Conservation (phyloP, 306 rosid genomes). For the Gleditsia sinensis region DNA sequence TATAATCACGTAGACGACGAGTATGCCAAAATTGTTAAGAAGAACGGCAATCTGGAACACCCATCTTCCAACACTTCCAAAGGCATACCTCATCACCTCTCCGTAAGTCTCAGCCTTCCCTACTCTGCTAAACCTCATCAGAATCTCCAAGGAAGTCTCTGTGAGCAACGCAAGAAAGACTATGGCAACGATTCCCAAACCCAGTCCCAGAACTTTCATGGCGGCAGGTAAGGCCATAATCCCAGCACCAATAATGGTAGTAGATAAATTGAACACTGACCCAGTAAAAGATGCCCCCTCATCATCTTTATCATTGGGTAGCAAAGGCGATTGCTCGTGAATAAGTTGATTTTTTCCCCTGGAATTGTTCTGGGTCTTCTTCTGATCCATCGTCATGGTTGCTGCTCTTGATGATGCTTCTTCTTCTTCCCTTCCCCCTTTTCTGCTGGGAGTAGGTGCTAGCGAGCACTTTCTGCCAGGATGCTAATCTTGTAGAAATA, state of each 20-base stretch:
- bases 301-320: slow-evolving; percentile 24
- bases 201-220: slow-evolving; percentile 66
- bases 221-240: slow-evolving; percentile 80
- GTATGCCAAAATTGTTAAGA: slow-evolving; percentile 65
- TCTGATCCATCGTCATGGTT: slow-evolving; percentile 21
- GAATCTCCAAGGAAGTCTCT: slow-evolving; percentile 54
- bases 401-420: not conserved
- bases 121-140: slow-evolving; percentile 59
- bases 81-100: slow-evolving; percentile 55
- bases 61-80: slow-evolving; percentile 52
- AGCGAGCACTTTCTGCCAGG: too few relatives aligned
- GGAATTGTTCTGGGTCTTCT: slow-evolving; percentile 1
- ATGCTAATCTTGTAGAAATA: not conserved
- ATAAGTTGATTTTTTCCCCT: slow-evolving; percentile 15
- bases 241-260: slow-evolving; percentile 74
- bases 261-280: slow-evolving; percentile 64
- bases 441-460: not conserved
- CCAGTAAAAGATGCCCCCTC: slow-evolving; percentile 56
- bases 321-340: slow-evolving; percentile 34
- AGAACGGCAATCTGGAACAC: slow-evolving; percentile 55
- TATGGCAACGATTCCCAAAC: slow-evolving; percentile 47
- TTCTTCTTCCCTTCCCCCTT: not conserved
- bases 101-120: slow-evolving; percentile 45
- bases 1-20: slow-evolving; percentile 67
- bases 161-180: slow-evolving; percentile 57